Base-by-base conservation (phyloP, 768 basidiomycete species). In the Mycena pura region DNA sequence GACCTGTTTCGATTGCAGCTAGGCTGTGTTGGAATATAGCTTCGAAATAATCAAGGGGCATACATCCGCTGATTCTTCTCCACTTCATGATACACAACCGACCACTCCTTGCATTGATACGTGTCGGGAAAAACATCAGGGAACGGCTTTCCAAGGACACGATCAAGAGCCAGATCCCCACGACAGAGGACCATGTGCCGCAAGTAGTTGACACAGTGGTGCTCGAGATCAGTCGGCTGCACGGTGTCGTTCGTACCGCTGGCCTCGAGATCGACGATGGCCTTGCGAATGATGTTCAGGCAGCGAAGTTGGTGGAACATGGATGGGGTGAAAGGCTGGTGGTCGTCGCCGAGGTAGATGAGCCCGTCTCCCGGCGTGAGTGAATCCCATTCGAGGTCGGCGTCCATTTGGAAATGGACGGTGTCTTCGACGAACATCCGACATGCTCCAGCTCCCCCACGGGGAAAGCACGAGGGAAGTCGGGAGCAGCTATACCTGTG, bases 251-350 rank as follows among this genome's bases (percentile, higher is more conserved):
- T 22, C 68, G 70, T 17, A 58, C 73, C 25, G 73, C 27, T 15
- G 74, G 3, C 68, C 70, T 43, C 69, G 73, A 41, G 66, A 74
- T 32, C 71, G 76, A 54, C 59, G 25, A 54, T 14, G 29, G 46
- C 57, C 19, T 19, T 39, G 4, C 53, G 45, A 14, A 72, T 57
- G 28, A 57, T 60, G 60, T 70, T 68, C 5, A 75, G 56, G 62
- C 75, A 75, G 29, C 72, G 73, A 13, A 74, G 49, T 48, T 73
- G 62, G 62, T 75, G 73, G 62, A 72, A 73, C 66, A 73, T 73
- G n/a, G 70, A 48, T 15, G 70, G 43, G 14, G 62, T 68, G 64
- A 73, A 72, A 5, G 62, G 58, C 45, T 70, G 72, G 62, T 65
- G 28, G 29, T 57, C 21, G 5, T 38, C 36, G 14, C 48, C 57